Evolutionary conservation across 306 rosid genomes (phyloP), one percentile per base, ranked within the genome.

Genomic region (Oemleria cerasiformis): DNA sequence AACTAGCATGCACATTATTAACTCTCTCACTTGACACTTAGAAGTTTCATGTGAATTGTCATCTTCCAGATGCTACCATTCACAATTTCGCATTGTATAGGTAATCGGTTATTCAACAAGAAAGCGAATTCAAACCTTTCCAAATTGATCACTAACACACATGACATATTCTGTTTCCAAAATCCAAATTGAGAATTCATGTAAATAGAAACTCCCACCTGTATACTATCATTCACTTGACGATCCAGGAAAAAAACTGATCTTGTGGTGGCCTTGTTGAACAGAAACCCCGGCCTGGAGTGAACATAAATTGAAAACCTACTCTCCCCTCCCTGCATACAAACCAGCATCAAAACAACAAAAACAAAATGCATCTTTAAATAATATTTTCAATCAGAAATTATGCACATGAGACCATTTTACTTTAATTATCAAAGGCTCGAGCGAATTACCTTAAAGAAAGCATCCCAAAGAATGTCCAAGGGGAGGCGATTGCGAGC

Each of bases 141-240:
- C 8, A 20, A 11, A 30, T 30, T 30, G 36, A 30, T 1, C 36
- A 30, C 36, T 2, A 30, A 30, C 36, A 30, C 36, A 3, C 20
- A n/a, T 3, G 56, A 51, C 56, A n/a, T 30, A 30, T 2, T 30
- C 36, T 30, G 36, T 30, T 30, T 30, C 36, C 36, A 30, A 30
- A 30, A 30, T 43, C 42, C 9, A 6, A 57, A 19, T 30, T 19
- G 45, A 50, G 58, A 68, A 57, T 73, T 66, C 61, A 67, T 76
- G 50, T 61, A 78, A 73, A 30, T 38, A 55, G 60, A 5, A 38
- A 68, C 10, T 55, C 63, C 53, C 74, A 95, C 99, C 99, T 95
- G 99, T 82, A 83, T 83, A 41, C 99, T 95, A 70, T 89, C 74
- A 80, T 95, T 95, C 61, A 91, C 96, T 89, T 95, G 99, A 42